Conservation (phyloP, 176 grass and related monocot species). For the Phoenix dactylifera region DNA sequence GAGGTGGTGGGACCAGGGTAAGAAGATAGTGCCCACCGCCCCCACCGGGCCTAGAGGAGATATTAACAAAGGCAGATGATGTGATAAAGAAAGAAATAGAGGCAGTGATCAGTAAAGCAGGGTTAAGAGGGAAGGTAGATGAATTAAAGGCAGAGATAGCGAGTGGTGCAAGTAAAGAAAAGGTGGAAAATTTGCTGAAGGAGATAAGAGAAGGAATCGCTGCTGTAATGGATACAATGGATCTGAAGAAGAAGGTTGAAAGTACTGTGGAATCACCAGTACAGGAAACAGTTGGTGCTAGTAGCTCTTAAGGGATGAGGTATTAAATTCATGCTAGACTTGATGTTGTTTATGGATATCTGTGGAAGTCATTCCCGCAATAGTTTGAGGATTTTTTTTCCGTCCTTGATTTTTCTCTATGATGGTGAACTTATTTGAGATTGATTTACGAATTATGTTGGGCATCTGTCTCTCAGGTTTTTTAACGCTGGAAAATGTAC, state of each 20-base stretch:
- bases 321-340: neutral
- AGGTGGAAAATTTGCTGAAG: conserved; percentile 6
- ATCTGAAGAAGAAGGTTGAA: conserved; percentile 9
- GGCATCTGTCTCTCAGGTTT: no score
- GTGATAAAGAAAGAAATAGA: conserved; percentile 17
- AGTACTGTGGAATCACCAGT: neutral
- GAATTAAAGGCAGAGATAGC: conserved; percentile 19
- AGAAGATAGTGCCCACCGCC: neutral
- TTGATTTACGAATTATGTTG: no score
- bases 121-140: conserved; percentile 11
- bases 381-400: no score
- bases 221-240: neutral
- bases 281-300: conserved; percentile 2
- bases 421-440: no score
- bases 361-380: neutral
- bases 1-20: conserved; percentile 6
- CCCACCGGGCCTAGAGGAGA: conserved; percentile 4
- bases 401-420: no score
- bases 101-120: neutral
- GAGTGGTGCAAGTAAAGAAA: conserved; percentile 14
- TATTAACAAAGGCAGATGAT: neutral
- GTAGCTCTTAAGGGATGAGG: neutral
- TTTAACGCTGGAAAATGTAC: no score
- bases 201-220: conserved; percentile 20
- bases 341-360: neutral